Evolutionary conservation across 73 alveolate genomes (phyloP), one percentile per base, ranked within the genome.

Genomic region (Blepharisma stoltei): DNA sequence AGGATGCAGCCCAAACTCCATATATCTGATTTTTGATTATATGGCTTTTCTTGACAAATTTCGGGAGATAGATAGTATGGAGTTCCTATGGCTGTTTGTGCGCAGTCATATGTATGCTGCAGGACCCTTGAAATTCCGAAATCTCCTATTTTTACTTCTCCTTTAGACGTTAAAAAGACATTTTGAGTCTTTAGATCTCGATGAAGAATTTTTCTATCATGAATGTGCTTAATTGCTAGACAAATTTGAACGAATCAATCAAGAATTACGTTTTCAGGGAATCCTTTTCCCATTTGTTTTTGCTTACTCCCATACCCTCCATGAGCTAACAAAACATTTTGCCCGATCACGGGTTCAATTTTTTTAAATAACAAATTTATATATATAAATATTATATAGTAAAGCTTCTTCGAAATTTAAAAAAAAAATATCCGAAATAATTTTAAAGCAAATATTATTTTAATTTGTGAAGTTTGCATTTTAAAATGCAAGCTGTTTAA

Each of bases 11-110:
- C 99, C 5, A 97, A 53, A 69, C 79, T 69, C 99, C 99, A 97
- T 0, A 97, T 91, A 84, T 97, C 99, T 45, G 99, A 93, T 87
- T 97, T 94, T 79, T 94, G 82, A 78, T 91, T 96, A 90, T 97
- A 97, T 0, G 99, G 99, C 82, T 91, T 93, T 76, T 89, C 98
- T 46, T 89, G 88, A 49, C 99, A 95, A 5, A 97, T 96, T 81
- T 97, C 99, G 14, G 99, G 99, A 0, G 99, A 88, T 54, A 95
- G 81, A 80, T 96, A 97, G 86, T 92, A 97, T 14, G 99, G 99
- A 4, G 99, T 97, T 21, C 99, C 99, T 78, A 97, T 94, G 4
- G 98, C 97, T 6, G 99, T 96, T 78, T 86, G 81, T 6, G 99
- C 99, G 70, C 96, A 92, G 60, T 95, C 99, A 92, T 86, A 88